These are phyloP conservation scores for Yamagishiella unicocca DNA, from an alignment of 139 green algal species.

Conservation along the genomic window DNA sequence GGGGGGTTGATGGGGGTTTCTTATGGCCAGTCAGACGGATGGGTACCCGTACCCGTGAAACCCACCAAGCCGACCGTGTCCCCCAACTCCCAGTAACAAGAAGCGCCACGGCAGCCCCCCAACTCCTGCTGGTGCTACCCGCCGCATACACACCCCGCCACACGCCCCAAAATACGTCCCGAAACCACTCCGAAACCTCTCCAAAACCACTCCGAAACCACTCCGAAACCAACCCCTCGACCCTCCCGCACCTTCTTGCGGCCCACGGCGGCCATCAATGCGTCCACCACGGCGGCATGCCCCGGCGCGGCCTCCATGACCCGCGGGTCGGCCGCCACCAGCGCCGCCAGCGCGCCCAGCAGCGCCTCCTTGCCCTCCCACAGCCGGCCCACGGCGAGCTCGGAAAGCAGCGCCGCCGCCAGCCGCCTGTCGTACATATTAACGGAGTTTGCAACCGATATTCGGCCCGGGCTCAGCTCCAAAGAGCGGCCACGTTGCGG, in stretches of 20 bases:
- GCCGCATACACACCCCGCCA: neutral
- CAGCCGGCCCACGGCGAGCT: slow-evolving; percentile 69
- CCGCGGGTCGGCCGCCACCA: slow-evolving; percentile 55
- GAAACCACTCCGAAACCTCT: too few relatives aligned
- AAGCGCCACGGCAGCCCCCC: neutral
- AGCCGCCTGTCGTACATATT: neutral
- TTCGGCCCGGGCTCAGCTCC: too few relatives aligned
- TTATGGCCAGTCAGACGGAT: neutral
- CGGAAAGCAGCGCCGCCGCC: slow-evolving; percentile 37
- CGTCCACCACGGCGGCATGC: slow-evolving; percentile 25
- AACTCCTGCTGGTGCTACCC: neutral
- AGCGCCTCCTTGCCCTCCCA: slow-evolving; percentile 89
- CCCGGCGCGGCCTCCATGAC: neutral
- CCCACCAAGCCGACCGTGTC: neutral
- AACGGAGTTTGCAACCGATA: too few relatives aligned
- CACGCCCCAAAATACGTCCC: neutral
- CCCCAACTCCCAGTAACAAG: neutral
- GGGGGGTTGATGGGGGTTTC: too few relatives aligned
- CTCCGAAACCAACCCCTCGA: too few relatives aligned
- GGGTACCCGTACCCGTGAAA: neutral
- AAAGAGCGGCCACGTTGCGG: too few relatives aligned
- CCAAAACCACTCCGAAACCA: too few relatives aligned
- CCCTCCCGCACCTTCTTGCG: slow-evolving; percentile 35
- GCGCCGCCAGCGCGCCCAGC: slow-evolving; percentile 66
- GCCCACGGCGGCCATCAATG: slow-evolving; percentile 23